Base-by-base conservation (phyloP, 2,329 filamentous ascomycete species). In the Pseudopithomyces maydicus region DNA sequence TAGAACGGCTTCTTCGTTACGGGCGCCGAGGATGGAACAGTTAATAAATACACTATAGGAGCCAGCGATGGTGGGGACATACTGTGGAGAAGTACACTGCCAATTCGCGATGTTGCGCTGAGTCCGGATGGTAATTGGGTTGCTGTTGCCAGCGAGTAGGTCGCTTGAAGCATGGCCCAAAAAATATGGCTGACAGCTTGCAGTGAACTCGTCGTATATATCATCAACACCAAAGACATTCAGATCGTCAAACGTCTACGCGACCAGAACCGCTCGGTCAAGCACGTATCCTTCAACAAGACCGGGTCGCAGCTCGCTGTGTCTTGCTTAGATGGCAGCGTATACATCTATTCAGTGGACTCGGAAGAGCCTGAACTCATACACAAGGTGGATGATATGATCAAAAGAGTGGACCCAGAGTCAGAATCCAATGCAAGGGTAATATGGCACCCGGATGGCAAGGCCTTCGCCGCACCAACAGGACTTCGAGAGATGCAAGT, bases 21-120 rank as follows among this genome's bases (percentile, higher is more conserved):
- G 59, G 95, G 92, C 26, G 91, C 91, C 19, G 94, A 99, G 76
- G 93, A 98, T 78, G 95, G 96, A 70, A 95, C 90, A n/a, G 92
- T 99, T 69, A 96, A 90, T 80, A 87, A 92, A 67, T 99, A 96
- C 80, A 90, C 90, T n/a, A 83, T 97, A 3, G 48, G 23, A 26
- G 17, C 26, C 38, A 51, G 22, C 14, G 48, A 51, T 38, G 48
- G 48, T 11, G 48, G 48, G 22, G 48, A 51, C 38, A 51, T 51
- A 51, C 48, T 51, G 14, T 51, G 48, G 48, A 51, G 48, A 35
- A 51, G 89, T 56, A 88, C 92, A n/a, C 80, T 97, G 2, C 91
- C 95, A 0, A 86, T 97, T 32, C 86, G 95, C 69, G 92, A 97
- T 74, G 82, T 99, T 52, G 88, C 91, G 3, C 80, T 99, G 14